A percentile compares a stretch with the other conserved stretches of the same genome.
Conservation (phyloP, 805 yeast species). For the Candida anglica region DNA sequence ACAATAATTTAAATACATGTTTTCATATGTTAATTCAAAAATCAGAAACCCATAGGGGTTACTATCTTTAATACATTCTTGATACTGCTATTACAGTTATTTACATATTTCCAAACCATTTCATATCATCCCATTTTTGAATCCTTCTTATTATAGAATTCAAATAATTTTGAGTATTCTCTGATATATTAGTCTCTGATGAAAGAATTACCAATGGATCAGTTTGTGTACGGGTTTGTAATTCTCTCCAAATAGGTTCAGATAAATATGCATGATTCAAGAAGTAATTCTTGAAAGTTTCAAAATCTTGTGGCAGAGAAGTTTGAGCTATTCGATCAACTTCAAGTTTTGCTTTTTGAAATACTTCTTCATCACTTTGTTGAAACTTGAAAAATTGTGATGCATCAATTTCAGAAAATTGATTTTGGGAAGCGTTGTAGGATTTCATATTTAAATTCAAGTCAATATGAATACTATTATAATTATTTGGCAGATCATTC, state of each 20-base stretch:
- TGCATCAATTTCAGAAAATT: neutral
- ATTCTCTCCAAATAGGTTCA: slow-evolving; percentile 4
- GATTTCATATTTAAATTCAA: neutral
- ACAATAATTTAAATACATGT: slow-evolving; percentile 2
- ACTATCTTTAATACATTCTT: too few relatives aligned
- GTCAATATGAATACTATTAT: neutral
- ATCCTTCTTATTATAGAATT: neutral
- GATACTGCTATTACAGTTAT: too few relatives aligned
- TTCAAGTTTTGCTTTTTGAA: neutral
- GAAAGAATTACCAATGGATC: slow-evolving; percentile 1
- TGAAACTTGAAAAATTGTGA: slow-evolving; percentile 1
- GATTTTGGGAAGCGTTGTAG: neutral
- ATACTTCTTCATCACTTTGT: slow-evolving; percentile 2
- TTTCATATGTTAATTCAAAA: neutral
- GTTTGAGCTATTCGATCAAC: neutral
- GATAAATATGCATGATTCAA: slow-evolving; percentile 3
- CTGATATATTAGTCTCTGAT: neutral
- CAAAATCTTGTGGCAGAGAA: neutral
- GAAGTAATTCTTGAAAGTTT: slow-evolving; percentile 1
- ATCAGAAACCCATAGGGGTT: too few relatives aligned
- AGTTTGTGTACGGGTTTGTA: slow-evolving; percentile 1
- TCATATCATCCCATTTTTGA: slow-evolving; percentile 1
- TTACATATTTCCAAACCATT: too few relatives aligned
- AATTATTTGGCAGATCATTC: slow-evolving; percentile 1
- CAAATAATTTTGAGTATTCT: neutral